Conservation (phyloP, 1,284 basidiomycete genomes). For the Ceratobasidium sp. region DNA sequence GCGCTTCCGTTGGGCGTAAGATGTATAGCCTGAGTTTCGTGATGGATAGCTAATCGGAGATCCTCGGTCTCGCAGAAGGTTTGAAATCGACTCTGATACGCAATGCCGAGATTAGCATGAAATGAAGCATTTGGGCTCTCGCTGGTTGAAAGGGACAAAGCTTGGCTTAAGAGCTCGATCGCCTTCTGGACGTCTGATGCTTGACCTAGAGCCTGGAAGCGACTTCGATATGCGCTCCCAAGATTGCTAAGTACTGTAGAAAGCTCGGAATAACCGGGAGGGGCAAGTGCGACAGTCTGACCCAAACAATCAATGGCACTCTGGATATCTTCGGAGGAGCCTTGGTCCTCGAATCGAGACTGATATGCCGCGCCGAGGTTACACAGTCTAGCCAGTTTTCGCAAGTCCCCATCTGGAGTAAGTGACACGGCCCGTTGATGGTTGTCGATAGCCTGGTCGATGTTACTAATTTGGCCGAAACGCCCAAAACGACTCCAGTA, state of each 20-base stretch:
- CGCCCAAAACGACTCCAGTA: neutral
- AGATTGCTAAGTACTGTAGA: neutral
- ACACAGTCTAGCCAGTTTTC: neutral
- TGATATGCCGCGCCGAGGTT: slow-evolving; percentile 28
- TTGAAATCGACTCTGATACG: neutral
- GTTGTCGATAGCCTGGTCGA: slow-evolving; percentile 8
- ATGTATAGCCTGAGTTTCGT: neutral
- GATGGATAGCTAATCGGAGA: neutral
- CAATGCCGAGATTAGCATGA: neutral
- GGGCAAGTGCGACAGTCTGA: neutral
- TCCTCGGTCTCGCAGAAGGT: neutral
- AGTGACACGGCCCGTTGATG: neutral
- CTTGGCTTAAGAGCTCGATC: slow-evolving; percentile 1
- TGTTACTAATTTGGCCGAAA: neutral
- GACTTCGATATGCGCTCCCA: neutral
- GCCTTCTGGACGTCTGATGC: neutral
- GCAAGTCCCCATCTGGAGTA: slow-evolving; percentile 17
- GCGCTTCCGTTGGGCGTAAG: neutral
- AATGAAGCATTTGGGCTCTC: neutral
- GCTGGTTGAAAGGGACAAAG: neutral
- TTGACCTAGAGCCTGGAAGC: neutral
- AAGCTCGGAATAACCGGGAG: neutral
- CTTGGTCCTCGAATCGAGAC: neutral
- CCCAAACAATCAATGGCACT: neutral
- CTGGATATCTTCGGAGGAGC: neutral